Base-by-base conservation (phyloP, 2,329 filamentous ascomycete species). In the Pseudogymnoascus destructans region DNA sequence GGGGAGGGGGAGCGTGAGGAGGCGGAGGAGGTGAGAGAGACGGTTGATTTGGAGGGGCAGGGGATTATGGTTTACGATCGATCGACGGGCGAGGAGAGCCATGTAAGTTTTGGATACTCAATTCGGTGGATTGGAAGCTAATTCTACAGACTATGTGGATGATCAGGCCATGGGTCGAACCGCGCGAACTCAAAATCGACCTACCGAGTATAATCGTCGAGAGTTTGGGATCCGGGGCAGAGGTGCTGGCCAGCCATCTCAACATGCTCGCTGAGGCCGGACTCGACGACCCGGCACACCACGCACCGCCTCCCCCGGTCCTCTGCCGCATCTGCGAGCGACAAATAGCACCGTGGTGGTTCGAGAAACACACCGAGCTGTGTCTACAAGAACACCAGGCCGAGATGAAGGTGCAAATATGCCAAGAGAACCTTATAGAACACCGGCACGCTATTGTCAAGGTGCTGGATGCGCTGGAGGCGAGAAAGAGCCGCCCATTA, bases 291-390 rank as follows among this genome's bases (percentile, higher is more conserved):
- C 84, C 87, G 17, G 80, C 81, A 55, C 82, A 85, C 66, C 85
- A 91, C 69, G 84, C 89, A 8, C 89, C 89, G 2, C 90, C 92
- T 0, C 77, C 84, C 9, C 89, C 90, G 0, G 86, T 97, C 3
- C 80, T 98, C 13, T 98, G 93, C 71, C 89, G 93, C 57, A 97
- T 98, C 58, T 98, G 93, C 71, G 93, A 98, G 70, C 88, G 93
- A 58, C 89, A 96, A 62, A 97, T 98, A 61, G 89, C 89, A 3
- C 90, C 92, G 0, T 98, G 93, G 93, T 98, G 93, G 95, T 98
- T 98, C 66, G 93, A 98, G 73, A 98, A 97, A 71, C 93, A 98
- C 70, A 95, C 92, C 1, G 95, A 98, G 66, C 75, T 97, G 17
- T 98, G 93, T 68, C 77, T 96, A 58, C 91, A 97, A 69, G 93